These are phyloP conservation scores for Colletotrichum cereale DNA, from an alignment of 2,329 filamentous ascomycete species.

Conservation along the genomic window DNA sequence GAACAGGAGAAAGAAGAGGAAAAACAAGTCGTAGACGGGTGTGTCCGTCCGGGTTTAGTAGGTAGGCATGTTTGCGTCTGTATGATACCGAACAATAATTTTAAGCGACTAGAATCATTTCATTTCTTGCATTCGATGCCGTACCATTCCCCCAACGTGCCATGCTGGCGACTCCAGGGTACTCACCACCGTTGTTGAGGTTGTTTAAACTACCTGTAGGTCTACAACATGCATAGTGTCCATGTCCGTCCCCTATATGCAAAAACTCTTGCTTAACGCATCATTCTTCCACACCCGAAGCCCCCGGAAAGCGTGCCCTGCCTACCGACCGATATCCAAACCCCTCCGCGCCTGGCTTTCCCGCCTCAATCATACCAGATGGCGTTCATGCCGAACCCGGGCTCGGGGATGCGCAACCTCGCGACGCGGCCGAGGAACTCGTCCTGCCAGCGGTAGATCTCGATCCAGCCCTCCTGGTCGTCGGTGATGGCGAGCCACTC, in stretches of 20 bases:
- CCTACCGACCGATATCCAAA: not conserved
- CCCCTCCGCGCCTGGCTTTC: not conserved
- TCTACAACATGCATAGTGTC: not conserved
- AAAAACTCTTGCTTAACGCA: not conserved
- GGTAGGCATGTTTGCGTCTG: slow-evolving; percentile 3
- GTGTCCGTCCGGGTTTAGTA: not conserved
- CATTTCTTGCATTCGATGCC: not conserved
- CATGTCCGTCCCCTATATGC: not conserved
- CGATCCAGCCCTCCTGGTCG: slow-evolving; percentile 87
- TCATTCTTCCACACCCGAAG: not conserved
- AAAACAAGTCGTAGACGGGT: slow-evolving; percentile 47
- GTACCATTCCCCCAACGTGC: too few relatives aligned
- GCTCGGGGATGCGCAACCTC: slow-evolving; percentile 81
- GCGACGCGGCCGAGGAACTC: slow-evolving; percentile 85
- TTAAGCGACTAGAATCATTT: not conserved
- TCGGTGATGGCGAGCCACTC: slow-evolving; percentile 93
- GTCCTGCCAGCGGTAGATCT: slow-evolving; percentile 89
- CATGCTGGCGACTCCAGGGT: not conserved
- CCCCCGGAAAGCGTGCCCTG: too few relatives aligned
- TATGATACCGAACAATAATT: slow-evolving; percentile 36
- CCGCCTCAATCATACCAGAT: slow-evolving; percentile 81
- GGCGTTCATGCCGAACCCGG: slow-evolving; percentile 97
- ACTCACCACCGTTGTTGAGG: not conserved
- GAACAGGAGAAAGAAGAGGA: slow-evolving; percentile 55
- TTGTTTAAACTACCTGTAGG: not conserved